A percentile compares a stretch with the other conserved stretches of the same genome.
phyloP scores from a whole-genome alignment of 2,329 filamentous ascomycete species.

The Aspergillus ibericus region DNA sequence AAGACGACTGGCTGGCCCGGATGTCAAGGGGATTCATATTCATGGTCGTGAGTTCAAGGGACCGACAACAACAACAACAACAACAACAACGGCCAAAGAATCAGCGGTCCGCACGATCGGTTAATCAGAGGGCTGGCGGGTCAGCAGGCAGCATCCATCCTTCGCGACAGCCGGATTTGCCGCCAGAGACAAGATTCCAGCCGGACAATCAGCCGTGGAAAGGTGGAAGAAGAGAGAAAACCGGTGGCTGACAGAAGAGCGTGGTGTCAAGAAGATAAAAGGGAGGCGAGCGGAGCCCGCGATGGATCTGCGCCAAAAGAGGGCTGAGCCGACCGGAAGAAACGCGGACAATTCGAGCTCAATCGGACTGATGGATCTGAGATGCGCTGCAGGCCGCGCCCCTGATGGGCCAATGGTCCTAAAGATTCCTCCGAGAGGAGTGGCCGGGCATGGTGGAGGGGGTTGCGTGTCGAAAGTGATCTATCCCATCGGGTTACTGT shows the following conservation, averaged over 20 bases:
- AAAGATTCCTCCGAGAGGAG: background rate
- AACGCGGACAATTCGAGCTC: background rate
- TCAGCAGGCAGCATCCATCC: conserved; percentile 20
- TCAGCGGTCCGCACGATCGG: background rate
- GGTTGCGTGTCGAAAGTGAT: background rate
- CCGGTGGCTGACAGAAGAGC: background rate
- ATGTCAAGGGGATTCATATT: conserved; percentile 39
- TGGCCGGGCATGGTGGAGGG: background rate
- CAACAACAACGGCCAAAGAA: background rate
- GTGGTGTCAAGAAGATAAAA: background rate
- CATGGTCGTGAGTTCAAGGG: conserved; percentile 27
- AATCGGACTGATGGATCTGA: background rate
- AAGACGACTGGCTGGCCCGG: conserved; percentile 43
- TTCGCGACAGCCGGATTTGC: background rate
- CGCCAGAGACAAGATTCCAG: background rate
- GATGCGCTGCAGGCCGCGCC: background rate
- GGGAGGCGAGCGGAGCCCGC: background rate
- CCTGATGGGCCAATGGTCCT: background rate
- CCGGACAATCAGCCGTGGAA: background rate
- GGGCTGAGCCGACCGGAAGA: background rate
- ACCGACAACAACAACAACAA: background rate
- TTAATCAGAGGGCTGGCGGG: background rate
- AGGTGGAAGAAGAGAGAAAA: background rate
- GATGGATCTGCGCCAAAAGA: background rate
- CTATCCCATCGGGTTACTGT: background rate